These are phyloP conservation scores for Hypoxylon sp. DNA, from an alignment of 2,329 filamentous ascomycete genomes.

Conservation along the genomic window DNA sequence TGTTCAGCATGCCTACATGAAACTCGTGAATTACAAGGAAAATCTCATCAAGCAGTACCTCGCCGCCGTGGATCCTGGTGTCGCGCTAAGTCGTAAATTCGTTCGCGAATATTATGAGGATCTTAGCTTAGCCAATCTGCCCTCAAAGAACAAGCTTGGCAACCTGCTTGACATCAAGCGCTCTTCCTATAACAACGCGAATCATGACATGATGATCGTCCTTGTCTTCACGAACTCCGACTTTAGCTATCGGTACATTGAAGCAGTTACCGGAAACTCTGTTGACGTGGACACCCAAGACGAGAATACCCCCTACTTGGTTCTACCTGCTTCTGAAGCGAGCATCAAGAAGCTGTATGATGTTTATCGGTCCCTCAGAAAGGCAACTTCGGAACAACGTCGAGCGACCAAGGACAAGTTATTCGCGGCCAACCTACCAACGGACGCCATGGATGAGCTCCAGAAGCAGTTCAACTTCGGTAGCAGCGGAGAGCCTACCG, in stretches of 20 bases:
- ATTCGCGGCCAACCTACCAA: constrained; percentile 32
- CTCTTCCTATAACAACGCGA: constrained; percentile 29
- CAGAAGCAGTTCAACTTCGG: constrained; percentile 34
- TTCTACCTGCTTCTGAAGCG: constrained; percentile 34
- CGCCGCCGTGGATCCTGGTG: background rate
- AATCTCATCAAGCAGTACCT: constrained; percentile 38
- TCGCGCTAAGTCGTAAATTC: constrained; percentile 27
- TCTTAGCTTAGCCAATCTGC: constrained; percentile 28
- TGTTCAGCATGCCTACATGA: constrained; percentile 40
- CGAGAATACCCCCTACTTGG: constrained; percentile 18
- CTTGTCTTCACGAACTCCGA: constrained; percentile 15
- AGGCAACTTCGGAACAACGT: constrained; percentile 38
- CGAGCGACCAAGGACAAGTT: constrained; percentile 35
- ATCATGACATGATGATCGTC: constrained; percentile 33
- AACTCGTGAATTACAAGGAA: constrained; percentile 39
- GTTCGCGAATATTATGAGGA: constrained; percentile 45
- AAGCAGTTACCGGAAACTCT: constrained; percentile 31
- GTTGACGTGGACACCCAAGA: constrained; percentile 1
- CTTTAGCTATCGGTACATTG: constrained; percentile 18
- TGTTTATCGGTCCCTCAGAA: constrained; percentile 30
- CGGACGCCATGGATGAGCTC: constrained; percentile 36
- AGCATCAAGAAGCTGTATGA: constrained; percentile 44
- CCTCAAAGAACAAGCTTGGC: constrained; percentile 42
- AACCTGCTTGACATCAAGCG: constrained; percentile 42
- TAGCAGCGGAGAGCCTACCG: background rate